These are phyloP conservation scores for Paecilomyces variotii DNA, from an alignment of 2,329 filamentous ascomycete species.

Conservation along the genomic window DNA sequence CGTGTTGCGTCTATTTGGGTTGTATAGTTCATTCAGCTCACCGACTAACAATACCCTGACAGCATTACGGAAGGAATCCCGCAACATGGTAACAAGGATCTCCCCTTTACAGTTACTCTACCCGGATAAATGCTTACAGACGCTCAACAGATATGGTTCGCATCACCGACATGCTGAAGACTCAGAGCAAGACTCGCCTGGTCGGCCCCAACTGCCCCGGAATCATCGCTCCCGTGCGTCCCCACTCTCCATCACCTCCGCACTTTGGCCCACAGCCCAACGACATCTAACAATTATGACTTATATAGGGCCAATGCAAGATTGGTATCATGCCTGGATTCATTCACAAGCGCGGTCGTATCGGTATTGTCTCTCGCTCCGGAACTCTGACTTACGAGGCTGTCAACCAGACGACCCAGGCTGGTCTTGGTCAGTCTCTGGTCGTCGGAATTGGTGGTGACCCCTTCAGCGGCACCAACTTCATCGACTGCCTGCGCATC, in stretches of 20 bases:
- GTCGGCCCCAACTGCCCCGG: slow-evolving; percentile 98
- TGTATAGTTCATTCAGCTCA: slow-evolving; percentile 1
- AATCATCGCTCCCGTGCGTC: slow-evolving; percentile 69
- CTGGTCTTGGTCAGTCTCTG: slow-evolving; percentile 92
- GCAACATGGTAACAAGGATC: slow-evolving; percentile 66
- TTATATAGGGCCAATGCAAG: slow-evolving; percentile 79
- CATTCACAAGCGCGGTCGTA: slow-evolving; percentile 98
- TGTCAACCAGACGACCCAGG: slow-evolving; percentile 98
- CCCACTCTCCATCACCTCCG: slow-evolving; percentile 3
- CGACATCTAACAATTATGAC: neutral
- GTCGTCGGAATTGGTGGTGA: slow-evolving; percentile 98
- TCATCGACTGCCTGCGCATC: slow-evolving; percentile 97
- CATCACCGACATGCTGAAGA: slow-evolving; percentile 96
- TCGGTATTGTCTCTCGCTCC: slow-evolving; percentile 96
- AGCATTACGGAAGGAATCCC: slow-evolving; percentile 94
- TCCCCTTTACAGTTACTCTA: neutral
- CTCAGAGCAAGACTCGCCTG: slow-evolving; percentile 91
- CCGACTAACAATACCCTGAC: slow-evolving; percentile 7
- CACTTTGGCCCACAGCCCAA: neutral
- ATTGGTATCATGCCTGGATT: slow-evolving; percentile 99
- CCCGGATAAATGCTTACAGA: slow-evolving; percentile 3
- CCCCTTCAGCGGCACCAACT: slow-evolving; percentile 98
- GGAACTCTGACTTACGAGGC: slow-evolving; percentile 99
- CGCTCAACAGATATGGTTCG: slow-evolving; percentile 78
- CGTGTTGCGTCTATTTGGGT: slow-evolving; percentile 11